Base-by-base conservation (phyloP, 73 alveolate genomes). In the Paramecium bursaria region DNA sequence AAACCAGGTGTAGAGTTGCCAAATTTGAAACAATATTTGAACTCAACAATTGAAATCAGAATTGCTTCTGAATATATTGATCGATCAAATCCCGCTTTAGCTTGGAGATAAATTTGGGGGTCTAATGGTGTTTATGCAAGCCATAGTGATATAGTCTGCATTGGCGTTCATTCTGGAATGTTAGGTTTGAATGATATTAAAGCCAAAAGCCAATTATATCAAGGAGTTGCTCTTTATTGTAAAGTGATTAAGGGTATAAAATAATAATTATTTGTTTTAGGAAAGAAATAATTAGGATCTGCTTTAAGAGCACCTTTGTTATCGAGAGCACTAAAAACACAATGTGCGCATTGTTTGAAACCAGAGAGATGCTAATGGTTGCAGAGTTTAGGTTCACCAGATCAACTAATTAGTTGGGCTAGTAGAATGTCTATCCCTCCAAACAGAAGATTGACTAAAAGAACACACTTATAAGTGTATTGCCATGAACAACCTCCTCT, bases 121-220 rank as follows among this genome's bases (percentile, higher is more conserved):
- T 61, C 80, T n/a, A 35, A 35, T 31, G 80, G 80, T 17, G 54
- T 61, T 10, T 61, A 61, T 35, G 80, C 80, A 35, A 61, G 80
- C 42, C 80, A 61, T 61, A 61, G 80, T 61, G 80, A 61, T 61
- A 42, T 54, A 4, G 80, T 61, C 6, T 61, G 80, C 26, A 61
- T 61, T 61, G 80, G 80, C 14, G 13, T 61, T 19, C 80, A 61
- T 61, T 52, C 80, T 19, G 80, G 80, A 5, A 52, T 61, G 9
- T 35, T 61, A 35, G 80, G 42, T 4, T 22, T 61, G 4, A 46
- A 46, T 29, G 80, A 61, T 61, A 52, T 61, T 31, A 61, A 61
- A 61, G 6, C 42, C 31, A 35, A 39, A 31, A 54, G 80, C 15
- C 25, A 39, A 11, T 61, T 61, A 15, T 61, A 61, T 61, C 19